Percentiles rank a stretch among this genome's conserved stretches.
These are phyloP conservation scores for Priceomyces fermenticarens DNA, from an alignment of 805 yeast genomes.

Conservation along the genomic window DNA sequence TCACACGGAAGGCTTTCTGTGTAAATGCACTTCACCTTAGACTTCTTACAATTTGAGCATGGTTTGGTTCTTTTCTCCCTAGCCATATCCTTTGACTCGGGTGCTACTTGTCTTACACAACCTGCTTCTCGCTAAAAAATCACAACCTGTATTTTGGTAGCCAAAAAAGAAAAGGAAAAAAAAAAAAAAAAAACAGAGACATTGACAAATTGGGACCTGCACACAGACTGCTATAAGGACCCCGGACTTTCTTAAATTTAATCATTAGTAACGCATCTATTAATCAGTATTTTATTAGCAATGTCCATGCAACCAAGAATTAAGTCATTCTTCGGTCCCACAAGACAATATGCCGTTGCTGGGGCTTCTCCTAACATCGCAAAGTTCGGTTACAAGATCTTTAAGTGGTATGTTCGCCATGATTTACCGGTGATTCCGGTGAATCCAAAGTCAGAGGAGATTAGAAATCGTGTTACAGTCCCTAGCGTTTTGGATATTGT, in stretches of 20 bases:
- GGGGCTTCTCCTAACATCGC: slow-evolving; percentile 67
- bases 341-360: slow-evolving; percentile 57
- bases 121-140: too few species aligned
- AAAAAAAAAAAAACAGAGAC: too few species aligned
- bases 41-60: slow-evolving; percentile 58
- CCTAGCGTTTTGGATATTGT: slow-evolving; percentile 27
- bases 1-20: slow-evolving; percentile 50
- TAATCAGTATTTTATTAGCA: not conserved
- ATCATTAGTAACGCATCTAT: too few species aligned
- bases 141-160: too few species aligned
- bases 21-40: slow-evolving; percentile 63
- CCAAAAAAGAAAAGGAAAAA: too few species aligned
- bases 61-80: slow-evolving; percentile 52
- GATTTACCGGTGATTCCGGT: slow-evolving; percentile 61
- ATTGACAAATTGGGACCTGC: too few species aligned
- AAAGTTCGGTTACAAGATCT: slow-evolving; percentile 69
- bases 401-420: slow-evolving; percentile 62
- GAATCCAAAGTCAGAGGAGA: slow-evolving; percentile 52
- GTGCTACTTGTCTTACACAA: not conserved
- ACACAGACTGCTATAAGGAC: too few species aligned
- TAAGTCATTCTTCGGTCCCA: slow-evolving; percentile 48
- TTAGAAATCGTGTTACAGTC: slow-evolving; percentile 44
- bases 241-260: too few species aligned
- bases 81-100: slow-evolving; percentile 15
- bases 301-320: slow-evolving; percentile 40